phyloP scores from a whole-genome alignment of 2,329 filamentous ascomycete genomes.

The Sporothrix phasma region DNA sequence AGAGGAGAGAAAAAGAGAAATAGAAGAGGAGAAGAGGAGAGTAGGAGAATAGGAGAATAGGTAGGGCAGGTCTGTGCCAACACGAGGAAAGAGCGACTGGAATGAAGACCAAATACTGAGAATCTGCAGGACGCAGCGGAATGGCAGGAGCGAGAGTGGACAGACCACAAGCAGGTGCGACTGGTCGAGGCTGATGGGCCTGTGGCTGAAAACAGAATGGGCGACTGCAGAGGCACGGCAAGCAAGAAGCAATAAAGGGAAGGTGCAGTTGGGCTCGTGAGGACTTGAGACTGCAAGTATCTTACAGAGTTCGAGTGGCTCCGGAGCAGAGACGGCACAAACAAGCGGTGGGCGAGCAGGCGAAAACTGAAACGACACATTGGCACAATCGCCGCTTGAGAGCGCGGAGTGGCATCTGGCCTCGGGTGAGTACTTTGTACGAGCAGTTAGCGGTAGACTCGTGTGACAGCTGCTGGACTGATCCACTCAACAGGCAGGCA shows the following conservation, averaged over 20 bases:
- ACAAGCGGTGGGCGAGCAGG: neutral
- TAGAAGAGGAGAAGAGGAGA: neutral
- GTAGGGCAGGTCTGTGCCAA: neutral
- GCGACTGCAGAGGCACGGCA: neutral
- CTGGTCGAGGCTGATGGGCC: neutral
- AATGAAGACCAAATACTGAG: neutral
- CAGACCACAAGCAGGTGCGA: conserved; percentile 3
- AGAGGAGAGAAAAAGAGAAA: neutral
- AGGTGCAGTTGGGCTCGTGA: neutral
- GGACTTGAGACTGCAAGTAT: neutral
- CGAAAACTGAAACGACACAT: neutral
- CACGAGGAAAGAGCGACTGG: conserved; percentile 1
- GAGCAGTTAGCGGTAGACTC: neutral
- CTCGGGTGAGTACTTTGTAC: neutral
- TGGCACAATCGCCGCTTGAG: neutral
- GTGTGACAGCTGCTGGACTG: neutral
- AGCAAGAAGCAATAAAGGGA: neutral
- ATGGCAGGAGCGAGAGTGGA: conserved; percentile 8
- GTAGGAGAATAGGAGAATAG: neutral
- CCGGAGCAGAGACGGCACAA: neutral
- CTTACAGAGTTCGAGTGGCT: no score
- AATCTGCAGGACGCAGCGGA: conserved; percentile 5
- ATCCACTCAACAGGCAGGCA: conserved; percentile 3
- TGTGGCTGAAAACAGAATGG: conserved; percentile 8
- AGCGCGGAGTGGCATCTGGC: neutral